Percentiles rank a stretch among this genome's conserved stretches.
Evolutionary conservation across 306 rosid genomes (phyloP).

Genomic region (Myrica gale): DNA sequence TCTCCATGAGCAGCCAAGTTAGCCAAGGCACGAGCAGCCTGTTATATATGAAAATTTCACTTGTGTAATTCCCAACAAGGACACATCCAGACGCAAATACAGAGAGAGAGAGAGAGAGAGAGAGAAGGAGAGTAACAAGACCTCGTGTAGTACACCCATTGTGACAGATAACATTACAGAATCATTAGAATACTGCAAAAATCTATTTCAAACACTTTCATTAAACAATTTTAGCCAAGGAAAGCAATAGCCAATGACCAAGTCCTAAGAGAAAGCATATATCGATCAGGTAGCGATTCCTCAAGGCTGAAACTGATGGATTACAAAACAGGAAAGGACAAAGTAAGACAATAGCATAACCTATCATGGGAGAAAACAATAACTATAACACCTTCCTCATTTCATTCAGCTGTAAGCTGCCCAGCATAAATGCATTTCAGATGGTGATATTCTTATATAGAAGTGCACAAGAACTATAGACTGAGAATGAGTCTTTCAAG

Average conservation of each 20-base stretch:
- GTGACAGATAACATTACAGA: constrained; percentile 9
- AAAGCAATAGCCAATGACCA: not conserved
- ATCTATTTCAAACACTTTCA: not conserved
- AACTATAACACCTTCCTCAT: not conserved
- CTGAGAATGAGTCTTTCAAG: not conserved
- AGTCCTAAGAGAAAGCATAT: not conserved
- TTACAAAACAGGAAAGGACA: not conserved
- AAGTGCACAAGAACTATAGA: not conserved
- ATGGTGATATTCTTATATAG: not conserved
- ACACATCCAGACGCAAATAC: not conserved
- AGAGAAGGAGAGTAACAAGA: not conserved
- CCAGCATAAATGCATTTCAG: not conserved
- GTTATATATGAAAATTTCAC: constrained; percentile 26
- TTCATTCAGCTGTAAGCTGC: not conserved
- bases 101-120: not conserved
- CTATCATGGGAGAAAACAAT: not conserved
- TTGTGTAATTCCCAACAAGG: constrained; percentile 20
- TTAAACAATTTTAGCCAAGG: not conserved
- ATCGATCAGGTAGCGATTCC: not conserved
- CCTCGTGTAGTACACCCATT: constrained; percentile 3
- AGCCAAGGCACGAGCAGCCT: constrained; percentile 99
- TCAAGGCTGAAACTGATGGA: not conserved
- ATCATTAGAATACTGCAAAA: not conserved
- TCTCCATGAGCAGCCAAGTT: constrained; percentile 99
- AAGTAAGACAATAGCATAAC: not conserved